Evolutionary conservation across 441 rosid genomes (phyloP).

Genomic region (Omphalea diandra): DNA sequence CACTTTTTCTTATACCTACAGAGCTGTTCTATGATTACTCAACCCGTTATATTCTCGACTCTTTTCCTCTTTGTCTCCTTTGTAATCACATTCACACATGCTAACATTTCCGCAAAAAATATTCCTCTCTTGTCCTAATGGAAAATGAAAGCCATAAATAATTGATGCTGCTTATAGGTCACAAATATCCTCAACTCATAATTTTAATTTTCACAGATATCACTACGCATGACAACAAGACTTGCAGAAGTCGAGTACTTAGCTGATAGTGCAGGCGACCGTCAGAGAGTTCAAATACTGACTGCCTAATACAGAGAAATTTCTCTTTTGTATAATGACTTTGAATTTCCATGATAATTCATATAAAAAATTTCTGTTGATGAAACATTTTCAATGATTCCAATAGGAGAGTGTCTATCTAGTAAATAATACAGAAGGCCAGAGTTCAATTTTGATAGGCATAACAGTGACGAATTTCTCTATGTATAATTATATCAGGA

Average conservation of each 20-base stretch:
- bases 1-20: not conserved
- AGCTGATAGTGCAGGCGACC: too few relatives aligned
- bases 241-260: too few relatives aligned
- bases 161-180: too few relatives aligned
- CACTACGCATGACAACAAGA: too few relatives aligned
- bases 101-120: not conserved
- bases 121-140: not conserved
- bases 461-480: too few relatives aligned
- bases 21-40: not conserved
- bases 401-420: too few relatives aligned
- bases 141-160: not conserved
- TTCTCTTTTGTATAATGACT: not conserved
- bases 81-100: slow-evolving; percentile 9
- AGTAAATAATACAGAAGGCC: not conserved
- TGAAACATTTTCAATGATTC: not conserved
- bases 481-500: too few relatives aligned
- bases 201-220: too few relatives aligned
- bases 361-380: too few relatives aligned
- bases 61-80: not conserved
- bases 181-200: too few relatives aligned
- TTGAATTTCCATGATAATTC: too few relatives aligned
- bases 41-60: not conserved
- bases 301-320: not conserved
- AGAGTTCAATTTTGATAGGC: not conserved
- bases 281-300: too few relatives aligned